These are phyloP conservation scores for Cercospora beticola DNA, from an alignment of 2,329 filamentous ascomycete genomes.

Conservation along the genomic window DNA sequence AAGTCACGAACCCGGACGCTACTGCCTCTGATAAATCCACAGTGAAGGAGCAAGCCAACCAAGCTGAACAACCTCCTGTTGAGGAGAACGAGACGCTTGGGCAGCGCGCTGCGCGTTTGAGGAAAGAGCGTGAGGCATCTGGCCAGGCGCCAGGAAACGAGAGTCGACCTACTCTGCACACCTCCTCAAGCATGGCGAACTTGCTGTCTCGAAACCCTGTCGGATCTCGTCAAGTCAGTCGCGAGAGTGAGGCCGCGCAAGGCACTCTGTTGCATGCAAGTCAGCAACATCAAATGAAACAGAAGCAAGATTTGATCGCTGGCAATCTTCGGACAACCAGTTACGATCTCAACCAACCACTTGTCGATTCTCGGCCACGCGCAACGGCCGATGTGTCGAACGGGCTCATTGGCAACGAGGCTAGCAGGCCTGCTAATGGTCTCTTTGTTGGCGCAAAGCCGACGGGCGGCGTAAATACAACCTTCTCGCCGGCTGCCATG, in stretches of 20 bases:
- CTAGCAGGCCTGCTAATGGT: slow-evolving; percentile 31
- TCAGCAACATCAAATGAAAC: slow-evolving; percentile 37
- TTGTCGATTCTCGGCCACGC: slow-evolving; percentile 30
- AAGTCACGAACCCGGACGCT: slow-evolving; percentile 39
- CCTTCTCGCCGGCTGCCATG: background rate
- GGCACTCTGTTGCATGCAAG: slow-evolving; percentile 44
- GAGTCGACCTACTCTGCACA: slow-evolving; percentile 38
- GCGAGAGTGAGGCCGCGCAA: slow-evolving; percentile 25
- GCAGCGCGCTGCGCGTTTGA: slow-evolving; percentile 71
- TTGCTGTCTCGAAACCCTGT: slow-evolving; percentile 52
- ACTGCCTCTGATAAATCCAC: slow-evolving; percentile 39
- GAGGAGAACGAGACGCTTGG: slow-evolving; percentile 70
- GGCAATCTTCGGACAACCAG: slow-evolving; percentile 36
- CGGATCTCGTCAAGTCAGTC: slow-evolving; percentile 18
- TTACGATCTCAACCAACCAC: slow-evolving; percentile 26
- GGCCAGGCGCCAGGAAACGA: slow-evolving; percentile 45
- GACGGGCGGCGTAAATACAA: slow-evolving; percentile 16
- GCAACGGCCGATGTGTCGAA: slow-evolving; percentile 35
- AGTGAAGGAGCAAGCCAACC: slow-evolving; percentile 15
- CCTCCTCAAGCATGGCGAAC: slow-evolving; percentile 60
- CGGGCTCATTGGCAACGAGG: slow-evolving; percentile 26
- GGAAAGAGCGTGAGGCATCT: slow-evolving; percentile 61
- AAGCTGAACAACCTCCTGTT: slow-evolving; percentile 14
- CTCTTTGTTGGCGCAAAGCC: slow-evolving; percentile 34
- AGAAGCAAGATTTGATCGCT: slow-evolving; percentile 39